Percentiles rank a stretch among this genome's conserved stretches.
Conservation (phyloP, 164 flowering plant genomes). For the Dillenia suffruticosa region DNA sequence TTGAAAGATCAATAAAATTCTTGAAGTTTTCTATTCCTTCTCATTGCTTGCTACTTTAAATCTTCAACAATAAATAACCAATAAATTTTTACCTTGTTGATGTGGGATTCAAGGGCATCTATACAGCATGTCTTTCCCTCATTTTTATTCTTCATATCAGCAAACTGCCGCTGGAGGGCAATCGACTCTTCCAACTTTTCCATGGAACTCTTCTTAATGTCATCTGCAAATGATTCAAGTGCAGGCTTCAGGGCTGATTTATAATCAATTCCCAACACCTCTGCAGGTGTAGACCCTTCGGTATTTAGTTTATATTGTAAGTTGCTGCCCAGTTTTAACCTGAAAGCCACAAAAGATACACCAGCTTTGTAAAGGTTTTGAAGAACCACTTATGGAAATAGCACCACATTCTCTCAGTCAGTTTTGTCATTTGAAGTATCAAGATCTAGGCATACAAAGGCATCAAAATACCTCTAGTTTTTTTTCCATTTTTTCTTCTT, state of each 20-base stretch:
- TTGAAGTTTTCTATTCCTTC: no score
- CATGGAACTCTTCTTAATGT: constrained; percentile 38
- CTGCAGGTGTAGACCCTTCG: constrained; percentile 58
- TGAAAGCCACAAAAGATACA: constrained; percentile 17
- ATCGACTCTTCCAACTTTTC: constrained; percentile 48
- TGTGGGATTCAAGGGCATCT: constrained; percentile 45
- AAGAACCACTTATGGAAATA: no score
- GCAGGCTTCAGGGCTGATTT: constrained; percentile 65
- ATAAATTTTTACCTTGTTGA: constrained; percentile 49
- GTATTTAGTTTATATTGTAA: constrained; percentile 55
- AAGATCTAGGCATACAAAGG: no score
- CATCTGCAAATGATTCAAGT: constrained; percentile 43
- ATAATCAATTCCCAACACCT: constrained; percentile 73
- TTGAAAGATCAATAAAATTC: no score
- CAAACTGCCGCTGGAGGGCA: constrained; percentile 55
- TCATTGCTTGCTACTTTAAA: no score
- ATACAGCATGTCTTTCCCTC: constrained; percentile 52
- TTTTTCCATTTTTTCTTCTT: no score
- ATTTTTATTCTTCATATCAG: constrained; percentile 42
- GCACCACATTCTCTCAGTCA: no score
- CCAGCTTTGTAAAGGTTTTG: neutral
- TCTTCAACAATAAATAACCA: neutral
- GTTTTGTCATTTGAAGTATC: no score
- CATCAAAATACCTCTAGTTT: no score
- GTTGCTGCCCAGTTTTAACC: constrained; percentile 71